These are phyloP conservation scores for Stygiomarasmius scandens DNA, from an alignment of 1,284 basidiomycete genomes.

Conservation along the genomic window DNA sequence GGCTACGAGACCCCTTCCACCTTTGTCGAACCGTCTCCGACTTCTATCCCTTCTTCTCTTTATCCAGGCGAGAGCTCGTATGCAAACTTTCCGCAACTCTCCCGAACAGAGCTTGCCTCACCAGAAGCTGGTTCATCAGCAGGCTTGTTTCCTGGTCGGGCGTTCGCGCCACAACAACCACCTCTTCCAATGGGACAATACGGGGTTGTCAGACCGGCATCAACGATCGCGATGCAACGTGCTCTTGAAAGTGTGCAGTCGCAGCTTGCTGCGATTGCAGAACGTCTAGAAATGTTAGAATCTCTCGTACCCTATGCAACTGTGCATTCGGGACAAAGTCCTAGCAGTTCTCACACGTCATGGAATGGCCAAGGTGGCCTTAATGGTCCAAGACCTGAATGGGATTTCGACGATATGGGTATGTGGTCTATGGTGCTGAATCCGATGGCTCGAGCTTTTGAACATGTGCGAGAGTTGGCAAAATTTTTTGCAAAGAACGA, in stretches of 20 bases:
- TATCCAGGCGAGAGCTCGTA: constrained; percentile 40
- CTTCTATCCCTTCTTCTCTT: constrained; percentile 42
- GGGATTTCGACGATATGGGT: constrained; percentile 76
- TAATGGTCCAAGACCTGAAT: constrained; percentile 40
- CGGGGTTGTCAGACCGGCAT: constrained; percentile 41
- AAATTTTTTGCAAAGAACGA: constrained; percentile 60
- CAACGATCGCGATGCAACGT: constrained; percentile 59
- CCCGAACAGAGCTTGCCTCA: constrained; percentile 37
- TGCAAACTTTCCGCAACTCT: constrained; percentile 37
- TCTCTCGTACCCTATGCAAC: constrained; percentile 41
- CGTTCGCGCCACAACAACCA: constrained; percentile 36
- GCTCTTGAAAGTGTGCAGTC: constrained; percentile 86
- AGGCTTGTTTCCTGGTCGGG: constrained; percentile 39
- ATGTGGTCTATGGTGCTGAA: constrained; percentile 77
- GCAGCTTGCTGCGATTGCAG: constrained; percentile 86
- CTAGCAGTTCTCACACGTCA: constrained; percentile 40
- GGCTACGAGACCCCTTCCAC: constrained; percentile 72
- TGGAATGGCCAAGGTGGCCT: constrained; percentile 47
- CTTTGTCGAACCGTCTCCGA: constrained; percentile 54
- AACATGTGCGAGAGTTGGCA: constrained; percentile 47
- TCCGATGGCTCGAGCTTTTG: constrained; percentile 56
- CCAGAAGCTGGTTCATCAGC: constrained; percentile 27
- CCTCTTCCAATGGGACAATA: constrained; percentile 34
- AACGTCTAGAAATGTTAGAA: constrained; percentile 83
- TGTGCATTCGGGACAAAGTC: constrained; percentile 36